phyloP scores from a whole-genome alignment of 2,329 filamentous ascomycete genomes.

The Talaromyces sp. region DNA sequence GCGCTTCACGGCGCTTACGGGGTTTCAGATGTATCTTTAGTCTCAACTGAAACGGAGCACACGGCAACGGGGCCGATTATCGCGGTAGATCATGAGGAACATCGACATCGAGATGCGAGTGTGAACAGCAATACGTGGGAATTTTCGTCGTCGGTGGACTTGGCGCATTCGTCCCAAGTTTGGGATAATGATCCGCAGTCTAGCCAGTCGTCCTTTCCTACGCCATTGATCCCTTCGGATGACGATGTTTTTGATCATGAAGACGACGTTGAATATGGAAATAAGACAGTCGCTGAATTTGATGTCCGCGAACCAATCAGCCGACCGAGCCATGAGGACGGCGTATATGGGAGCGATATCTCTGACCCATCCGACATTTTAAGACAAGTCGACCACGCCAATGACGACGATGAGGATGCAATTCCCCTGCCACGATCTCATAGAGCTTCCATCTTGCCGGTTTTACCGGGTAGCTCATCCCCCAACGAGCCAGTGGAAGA shows the following conservation, averaged over 20 bases:
- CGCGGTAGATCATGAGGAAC: slow-evolving; percentile 15
- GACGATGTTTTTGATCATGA: slow-evolving; percentile 10
- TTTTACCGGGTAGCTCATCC: slow-evolving; percentile 32
- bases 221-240: slow-evolving; percentile 21
- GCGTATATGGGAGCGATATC: not conserved
- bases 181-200: slow-evolving; percentile 39
- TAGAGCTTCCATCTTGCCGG: slow-evolving; percentile 37
- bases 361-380: not conserved
- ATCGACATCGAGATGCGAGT: slow-evolving; percentile 24
- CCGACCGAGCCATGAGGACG: slow-evolving; percentile 2
- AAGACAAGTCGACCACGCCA: slow-evolving; percentile 10
- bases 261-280: not conserved
- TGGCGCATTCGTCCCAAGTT: slow-evolving; percentile 35
- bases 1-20: slow-evolving; percentile 31
- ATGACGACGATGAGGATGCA: slow-evolving; percentile 27
- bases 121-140: slow-evolving; percentile 31
- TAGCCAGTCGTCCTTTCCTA: slow-evolving; percentile 37
- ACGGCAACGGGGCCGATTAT: slow-evolving; percentile 28
- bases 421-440: slow-evolving; percentile 29
- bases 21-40: slow-evolving; percentile 30
- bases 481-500: slow-evolving; percentile 17
- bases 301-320: not conserved
- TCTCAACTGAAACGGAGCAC: slow-evolving; percentile 29
- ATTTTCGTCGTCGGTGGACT: slow-evolving; percentile 36
- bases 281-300: slow-evolving; percentile 1